phyloP scores from a whole-genome alignment of 345 rosid genomes.

The Eucalyptus marginata region DNA sequence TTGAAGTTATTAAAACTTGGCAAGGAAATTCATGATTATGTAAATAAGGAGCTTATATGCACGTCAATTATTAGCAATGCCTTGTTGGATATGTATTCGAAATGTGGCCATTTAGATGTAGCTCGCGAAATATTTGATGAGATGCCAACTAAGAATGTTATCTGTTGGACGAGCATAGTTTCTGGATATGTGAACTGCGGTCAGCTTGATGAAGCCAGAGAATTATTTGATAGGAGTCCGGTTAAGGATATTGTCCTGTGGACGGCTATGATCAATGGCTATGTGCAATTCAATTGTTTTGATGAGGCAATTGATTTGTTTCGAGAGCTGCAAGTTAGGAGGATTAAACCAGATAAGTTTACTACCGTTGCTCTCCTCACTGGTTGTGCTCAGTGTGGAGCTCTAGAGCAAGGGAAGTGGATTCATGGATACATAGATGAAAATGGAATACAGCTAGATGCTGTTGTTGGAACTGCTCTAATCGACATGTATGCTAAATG shows the following conservation, averaged over 20 bases:
- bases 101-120: conserved; percentile 44
- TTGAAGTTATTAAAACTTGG: conserved; percentile 43
- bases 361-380: conserved; percentile 62
- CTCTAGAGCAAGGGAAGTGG: conserved; percentile 77
- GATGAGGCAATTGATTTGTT: conserved; percentile 50
- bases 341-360: conserved; percentile 49
- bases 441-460: conserved; percentile 31
- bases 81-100: conserved; percentile 57
- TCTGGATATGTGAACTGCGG: conserved; percentile 48
- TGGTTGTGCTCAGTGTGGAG: conserved; percentile 69
- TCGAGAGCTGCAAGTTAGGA: conserved; percentile 35
- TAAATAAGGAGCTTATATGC: conserved; percentile 17
- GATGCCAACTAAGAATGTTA: conserved; percentile 44
- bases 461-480: conserved; percentile 61
- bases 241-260: conserved; percentile 56
- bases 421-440: conserved; percentile 51
- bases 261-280: conserved; percentile 90
- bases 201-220: conserved; percentile 41
- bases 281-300: conserved; percentile 53
- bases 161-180: conserved; percentile 71
- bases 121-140: conserved; percentile 36
- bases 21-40: conserved; percentile 31
- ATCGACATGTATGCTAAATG: conserved; percentile 76
- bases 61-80: conserved; percentile 51
- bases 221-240: conserved; percentile 62